Evolutionary conservation across 2,329 filamentous ascomycete species (phyloP).

Genomic region (Cercospora berteroae): DNA sequence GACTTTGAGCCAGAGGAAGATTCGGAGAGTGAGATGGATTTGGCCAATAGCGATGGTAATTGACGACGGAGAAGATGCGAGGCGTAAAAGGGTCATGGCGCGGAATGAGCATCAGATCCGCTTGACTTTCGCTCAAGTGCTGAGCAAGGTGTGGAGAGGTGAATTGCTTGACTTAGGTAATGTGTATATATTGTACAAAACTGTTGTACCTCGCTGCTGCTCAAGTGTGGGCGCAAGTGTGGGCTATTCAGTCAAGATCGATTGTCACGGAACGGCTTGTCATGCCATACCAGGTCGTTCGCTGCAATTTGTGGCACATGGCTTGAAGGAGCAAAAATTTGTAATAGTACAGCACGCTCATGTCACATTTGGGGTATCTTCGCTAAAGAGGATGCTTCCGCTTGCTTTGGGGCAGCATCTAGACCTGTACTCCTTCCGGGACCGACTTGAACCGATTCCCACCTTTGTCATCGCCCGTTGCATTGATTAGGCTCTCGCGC

Average conservation of each 20-base stretch:
- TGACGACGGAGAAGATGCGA: not conserved
- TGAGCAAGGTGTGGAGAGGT: not conserved
- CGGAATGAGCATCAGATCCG: not conserved
- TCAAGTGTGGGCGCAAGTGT: not conserved
- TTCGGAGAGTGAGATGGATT: not conserved
- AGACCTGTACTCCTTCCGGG: not conserved
- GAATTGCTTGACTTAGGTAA: not conserved
- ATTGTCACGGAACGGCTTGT: not conserved
- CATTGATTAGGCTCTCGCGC: not conserved
- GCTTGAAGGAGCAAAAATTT: not conserved
- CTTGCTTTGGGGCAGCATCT: not conserved
- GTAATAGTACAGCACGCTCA: not conserved
- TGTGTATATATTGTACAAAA: not conserved
- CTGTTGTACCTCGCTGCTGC: not conserved
- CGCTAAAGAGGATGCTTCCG: not conserved
- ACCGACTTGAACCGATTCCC: not conserved
- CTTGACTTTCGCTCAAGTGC: not conserved
- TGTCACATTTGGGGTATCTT: constrained; percentile 10
- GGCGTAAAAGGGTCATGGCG: not conserved
- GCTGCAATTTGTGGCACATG: not conserved
- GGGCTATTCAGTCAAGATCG: not conserved
- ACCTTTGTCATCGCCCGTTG: not conserved
- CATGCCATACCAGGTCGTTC: not conserved
- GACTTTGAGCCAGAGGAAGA: constrained; percentile 4
- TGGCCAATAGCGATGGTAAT: not conserved